Percentiles rank a stretch among this genome's conserved stretches.
phyloP scores from a whole-genome alignment of 805 yeast genomes.

The Ogataea zsoltii region DNA sequence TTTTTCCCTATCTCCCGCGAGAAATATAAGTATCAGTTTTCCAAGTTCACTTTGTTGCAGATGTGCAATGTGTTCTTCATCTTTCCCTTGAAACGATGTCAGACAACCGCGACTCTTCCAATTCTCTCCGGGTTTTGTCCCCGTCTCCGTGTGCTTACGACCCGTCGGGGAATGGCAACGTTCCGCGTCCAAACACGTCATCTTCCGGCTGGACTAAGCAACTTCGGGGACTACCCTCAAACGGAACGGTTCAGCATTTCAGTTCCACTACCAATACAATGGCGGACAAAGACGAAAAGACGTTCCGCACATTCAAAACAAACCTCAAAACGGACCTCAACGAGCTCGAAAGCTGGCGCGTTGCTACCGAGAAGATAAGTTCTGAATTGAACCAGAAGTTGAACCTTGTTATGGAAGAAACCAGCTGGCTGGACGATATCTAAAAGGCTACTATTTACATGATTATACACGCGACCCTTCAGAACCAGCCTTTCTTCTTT shows the following conservation, averaged over 20 bases:
- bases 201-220: constrained; percentile 16
- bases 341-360: constrained; percentile 9
- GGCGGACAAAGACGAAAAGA: constrained; percentile 20
- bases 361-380: constrained; percentile 3
- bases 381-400: constrained; percentile 5
- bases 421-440: constrained; percentile 22
- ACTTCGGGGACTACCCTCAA: constrained; percentile 18
- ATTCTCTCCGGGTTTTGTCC: background rate
- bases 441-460: constrained; percentile 1
- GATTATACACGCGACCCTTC: background rate
- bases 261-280: constrained; percentile 8
- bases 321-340: constrained; percentile 20
- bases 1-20: too few relatives aligned
- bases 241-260: constrained; percentile 6
- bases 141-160: background rate
- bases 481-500: constrained; percentile 26
- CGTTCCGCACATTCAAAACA: constrained; percentile 16
- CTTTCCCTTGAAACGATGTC: background rate
- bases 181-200: constrained; percentile 2
- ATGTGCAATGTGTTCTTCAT: too few relatives aligned
- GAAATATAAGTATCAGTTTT: too few relatives aligned
- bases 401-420: constrained; percentile 3
- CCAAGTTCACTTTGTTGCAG: too few relatives aligned
- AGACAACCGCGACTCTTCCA: background rate
- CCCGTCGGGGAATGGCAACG: background rate